These are phyloP conservation scores for Aspergillus sp. DNA, from an alignment of 2,329 filamentous ascomycete species.

Conservation along the genomic window DNA sequence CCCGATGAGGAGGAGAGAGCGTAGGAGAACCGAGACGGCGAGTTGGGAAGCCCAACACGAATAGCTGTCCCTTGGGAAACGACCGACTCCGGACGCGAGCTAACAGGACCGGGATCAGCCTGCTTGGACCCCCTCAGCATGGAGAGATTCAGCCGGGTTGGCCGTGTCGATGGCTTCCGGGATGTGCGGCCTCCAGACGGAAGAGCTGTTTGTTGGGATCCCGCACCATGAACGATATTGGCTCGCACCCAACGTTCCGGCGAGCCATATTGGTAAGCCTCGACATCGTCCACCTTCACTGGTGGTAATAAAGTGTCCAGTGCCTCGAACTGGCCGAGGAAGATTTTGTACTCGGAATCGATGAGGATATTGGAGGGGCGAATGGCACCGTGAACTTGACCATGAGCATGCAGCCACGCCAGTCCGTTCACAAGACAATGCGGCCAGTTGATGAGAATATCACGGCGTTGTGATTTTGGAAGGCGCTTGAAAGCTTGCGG, in stretches of 20 bases:
- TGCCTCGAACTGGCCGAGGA: conserved; percentile 58
- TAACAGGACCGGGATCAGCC: conserved; percentile 16
- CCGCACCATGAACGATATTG: conserved; percentile 35
- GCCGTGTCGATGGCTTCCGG: conserved; percentile 25
- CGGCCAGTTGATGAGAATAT: conserved; percentile 45
- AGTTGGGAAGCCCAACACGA: conserved; percentile 28
- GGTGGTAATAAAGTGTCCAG: conserved; percentile 54
- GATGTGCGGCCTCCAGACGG: conserved; percentile 44
- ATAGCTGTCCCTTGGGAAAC: conserved; percentile 37
- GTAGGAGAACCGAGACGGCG: conserved; percentile 31
- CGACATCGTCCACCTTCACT: conserved; percentile 54
- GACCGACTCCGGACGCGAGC: conserved; percentile 29
- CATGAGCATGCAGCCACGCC: conserved; percentile 56
- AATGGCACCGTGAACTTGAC: conserved; percentile 56
- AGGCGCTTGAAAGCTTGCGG: conserved; percentile 43
- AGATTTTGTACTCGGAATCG: conserved; percentile 55
- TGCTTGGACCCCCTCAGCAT: conserved; percentile 22
- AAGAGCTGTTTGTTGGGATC: conserved; percentile 28
- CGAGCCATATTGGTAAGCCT: conserved; percentile 59
- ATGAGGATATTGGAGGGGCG: conserved; percentile 61
- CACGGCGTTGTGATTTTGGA: conserved; percentile 41
- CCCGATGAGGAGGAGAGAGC: conserved; percentile 33
- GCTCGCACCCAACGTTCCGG: conserved; percentile 53
- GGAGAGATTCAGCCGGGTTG: conserved; percentile 18
- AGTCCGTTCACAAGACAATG: conserved; percentile 55